Base-by-base conservation (phyloP, 2,329 filamentous ascomycete species). In the Madurella fahalii region DNA sequence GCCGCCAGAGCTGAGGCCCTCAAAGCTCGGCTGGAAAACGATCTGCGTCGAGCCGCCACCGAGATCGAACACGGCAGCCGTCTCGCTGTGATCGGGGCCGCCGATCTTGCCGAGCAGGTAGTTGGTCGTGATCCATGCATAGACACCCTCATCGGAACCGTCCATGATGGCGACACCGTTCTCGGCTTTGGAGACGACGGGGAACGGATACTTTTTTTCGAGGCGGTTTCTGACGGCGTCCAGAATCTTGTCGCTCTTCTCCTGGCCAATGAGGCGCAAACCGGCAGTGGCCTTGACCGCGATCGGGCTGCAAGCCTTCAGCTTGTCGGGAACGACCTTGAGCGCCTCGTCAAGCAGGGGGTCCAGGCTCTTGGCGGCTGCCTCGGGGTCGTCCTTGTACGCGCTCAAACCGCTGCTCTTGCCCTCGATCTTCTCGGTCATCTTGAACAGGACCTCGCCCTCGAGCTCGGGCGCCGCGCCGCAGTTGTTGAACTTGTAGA, bases 401-500 rank as follows among this genome's bases (percentile, higher is more conserved):
- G 90, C 88, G 69, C 91, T 96, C 64, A 99, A 77, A 48, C 75
- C 94, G 77, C 69, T 71, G 67, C 69, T 70, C 61, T 70, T 59
- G 58, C 91, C 90, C 51, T 89, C 81, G 63, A 82, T 85, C 80
- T 90, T 93, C 69, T 89, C 85, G 11, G 92, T 97, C 87, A 92
- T 91, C 77, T 93, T 86, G 74, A 99, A 99, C 55, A 64, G 56
- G 39, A 89, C 81, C 70, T 99, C 94, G 68, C 85, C 78, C 74
- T 99, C 94, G 48, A 99, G 82, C 74, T 96, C 92, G 25, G 94
- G 94, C n/a, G 92, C 92, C 8, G 90, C 76, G 12, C 92, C 94
- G 75, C 93, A 99, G 77, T 97, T 97, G 80, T 97, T 97, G 83
- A 97, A 99, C 69, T 91, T 89, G 80, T 96, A 99, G 56, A 97